phyloP scores from a whole-genome alignment of 2,329 filamentous ascomycete genomes.

The Fusarium sp. region DNA sequence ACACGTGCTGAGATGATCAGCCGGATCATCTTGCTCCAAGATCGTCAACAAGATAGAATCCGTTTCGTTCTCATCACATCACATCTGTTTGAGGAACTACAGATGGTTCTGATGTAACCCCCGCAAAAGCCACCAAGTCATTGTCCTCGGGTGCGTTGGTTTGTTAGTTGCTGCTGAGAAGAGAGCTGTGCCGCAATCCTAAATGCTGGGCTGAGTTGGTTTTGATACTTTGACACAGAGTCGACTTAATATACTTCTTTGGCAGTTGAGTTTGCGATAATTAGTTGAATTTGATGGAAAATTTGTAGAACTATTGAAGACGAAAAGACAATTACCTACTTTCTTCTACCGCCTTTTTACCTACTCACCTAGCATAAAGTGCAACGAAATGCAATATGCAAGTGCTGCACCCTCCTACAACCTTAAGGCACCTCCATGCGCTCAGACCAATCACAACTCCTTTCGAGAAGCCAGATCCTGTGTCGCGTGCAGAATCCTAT shows the following conservation, averaged over 20 bases:
- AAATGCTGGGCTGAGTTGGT: constrained; percentile 1
- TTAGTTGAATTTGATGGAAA: no score
- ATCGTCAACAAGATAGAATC: constrained; percentile 17
- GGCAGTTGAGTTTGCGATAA: not conserved
- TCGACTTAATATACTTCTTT: not conserved
- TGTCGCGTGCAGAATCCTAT: constrained; percentile 40
- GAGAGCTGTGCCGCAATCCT: not conserved
- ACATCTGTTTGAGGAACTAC: not conserved
- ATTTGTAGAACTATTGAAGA: no score
- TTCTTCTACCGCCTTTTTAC: not conserved
- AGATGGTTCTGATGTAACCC: constrained; percentile 8
- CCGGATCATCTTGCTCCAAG: constrained; percentile 23
- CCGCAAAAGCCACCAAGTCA: constrained; percentile 4
- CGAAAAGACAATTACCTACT: no score
- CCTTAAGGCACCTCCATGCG: not conserved
- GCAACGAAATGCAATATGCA: constrained; percentile 4
- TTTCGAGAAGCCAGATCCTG: constrained; percentile 12
- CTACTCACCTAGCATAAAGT: not conserved
- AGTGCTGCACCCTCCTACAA: constrained; percentile 16
- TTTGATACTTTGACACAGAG: not conserved
- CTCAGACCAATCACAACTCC: constrained; percentile 27
- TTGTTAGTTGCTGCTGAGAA: not conserved
- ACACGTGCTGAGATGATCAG: constrained; percentile 36
- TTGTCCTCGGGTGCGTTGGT: not conserved
- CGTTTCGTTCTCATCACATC: not conserved